Evolutionary conservation across 2,329 filamentous ascomycete genomes (phyloP).

Genomic region (Paraphaeosphaeria minitans): DNA sequence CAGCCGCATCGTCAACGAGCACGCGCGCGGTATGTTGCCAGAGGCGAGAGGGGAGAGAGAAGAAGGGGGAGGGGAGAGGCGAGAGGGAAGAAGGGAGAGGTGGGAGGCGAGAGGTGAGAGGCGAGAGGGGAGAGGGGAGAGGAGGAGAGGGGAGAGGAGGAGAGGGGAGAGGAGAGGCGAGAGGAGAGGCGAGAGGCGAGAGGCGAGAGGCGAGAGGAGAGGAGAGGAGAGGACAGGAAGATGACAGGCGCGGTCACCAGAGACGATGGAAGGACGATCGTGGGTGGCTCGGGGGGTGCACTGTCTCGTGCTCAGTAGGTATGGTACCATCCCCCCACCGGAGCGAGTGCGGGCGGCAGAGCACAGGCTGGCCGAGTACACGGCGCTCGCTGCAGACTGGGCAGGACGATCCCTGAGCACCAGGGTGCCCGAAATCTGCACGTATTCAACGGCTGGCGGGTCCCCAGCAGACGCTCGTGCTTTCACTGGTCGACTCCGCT

Average conservation of each 20-base stretch:
- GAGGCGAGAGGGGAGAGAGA: neutral
- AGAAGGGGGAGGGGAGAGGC: no score
- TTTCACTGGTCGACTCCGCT: conserved; percentile 35
- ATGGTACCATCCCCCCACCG: conserved; percentile 3
- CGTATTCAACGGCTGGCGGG: conserved; percentile 48
- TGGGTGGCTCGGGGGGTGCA: neutral
- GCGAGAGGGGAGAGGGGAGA: no score
- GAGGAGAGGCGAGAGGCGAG: conserved; percentile 1
- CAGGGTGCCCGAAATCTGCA: conserved; percentile 44
- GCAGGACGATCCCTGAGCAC: conserved; percentile 44
- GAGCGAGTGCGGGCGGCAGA: conserved; percentile 10
- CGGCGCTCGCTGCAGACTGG: conserved; percentile 22
- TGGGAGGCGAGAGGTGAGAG: no score
- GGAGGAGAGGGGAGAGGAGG: no score
- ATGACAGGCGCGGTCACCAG: conserved; percentile 7
- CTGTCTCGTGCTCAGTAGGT: conserved; percentile 14
- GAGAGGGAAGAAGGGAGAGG: no score
- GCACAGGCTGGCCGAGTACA: conserved; percentile 19
- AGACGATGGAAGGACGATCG: neutral
- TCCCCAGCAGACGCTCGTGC: conserved; percentile 43
- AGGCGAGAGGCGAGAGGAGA: no score
- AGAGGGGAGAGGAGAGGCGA: no score
- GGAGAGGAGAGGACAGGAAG: no score
- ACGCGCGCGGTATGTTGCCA: conserved; percentile 22
- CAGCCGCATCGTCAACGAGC: conserved; percentile 41